Base-by-base conservation (phyloP, 2,329 filamentous ascomycete species). In the Penicillium sp. region DNA sequence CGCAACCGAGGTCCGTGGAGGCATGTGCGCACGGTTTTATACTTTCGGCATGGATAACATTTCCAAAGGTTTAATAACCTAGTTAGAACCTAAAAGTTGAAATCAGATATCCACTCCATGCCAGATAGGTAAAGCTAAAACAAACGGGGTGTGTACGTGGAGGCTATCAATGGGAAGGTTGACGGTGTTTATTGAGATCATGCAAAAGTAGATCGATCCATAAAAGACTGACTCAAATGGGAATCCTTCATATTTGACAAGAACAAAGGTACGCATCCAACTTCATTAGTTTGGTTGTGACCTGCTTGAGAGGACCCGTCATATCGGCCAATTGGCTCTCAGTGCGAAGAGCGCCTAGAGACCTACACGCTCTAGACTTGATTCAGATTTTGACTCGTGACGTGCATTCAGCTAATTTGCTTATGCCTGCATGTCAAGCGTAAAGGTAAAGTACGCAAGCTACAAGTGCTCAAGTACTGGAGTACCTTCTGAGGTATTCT, bases 1-100 rank as follows among this genome's bases (percentile, higher is more conserved):
- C 52, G 42, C 41, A 49, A 27, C 52, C 52, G 52, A 55, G 52
- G 52, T 49, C 46, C 46, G 42, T 42, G 46, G 49, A 13, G 13
- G 42, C 40, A 20, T 28, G 12, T 38, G 35, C 18, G 24, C 27
- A 33, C 32, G 43, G 39, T 3, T 43, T 29, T 20, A 42, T 27
- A n/a, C 38, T 35, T 31, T 37, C 33, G 8, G 33, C 33, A 37
- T 18, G 8, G 9, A 35, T 35, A 18, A 4, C 8, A 20, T 6
- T 23, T 20, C 12, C 33, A 3, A 13, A 12, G 9, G 3, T 12
- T 13, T 29, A 15, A 33, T 10, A 25, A 6, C 10, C 37, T 27
- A 24, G 1, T 25, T 40, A 13, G 20, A 6, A 13, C 25, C 25
- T 9, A 13, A 13, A 23, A 3, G 7, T 15, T 23, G 27, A 9